Evolutionary conservation across 1,139 yeast species (phyloP).

Genomic region (Geotrichum restrictum): DNA sequence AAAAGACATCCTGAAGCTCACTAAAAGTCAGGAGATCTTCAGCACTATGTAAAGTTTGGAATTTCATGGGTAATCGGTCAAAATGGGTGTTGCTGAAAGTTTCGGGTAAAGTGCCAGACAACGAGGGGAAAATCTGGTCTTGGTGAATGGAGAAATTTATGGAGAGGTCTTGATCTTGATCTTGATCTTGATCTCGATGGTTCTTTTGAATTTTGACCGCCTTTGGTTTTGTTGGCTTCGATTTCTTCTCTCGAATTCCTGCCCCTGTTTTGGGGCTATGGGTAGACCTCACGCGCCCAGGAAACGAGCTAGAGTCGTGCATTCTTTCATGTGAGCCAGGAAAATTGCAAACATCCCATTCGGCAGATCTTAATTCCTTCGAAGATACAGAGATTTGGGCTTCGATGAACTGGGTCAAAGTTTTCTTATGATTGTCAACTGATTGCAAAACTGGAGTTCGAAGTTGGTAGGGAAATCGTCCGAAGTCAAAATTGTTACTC

Average conservation of each 20-base stretch:
- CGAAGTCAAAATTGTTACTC: background rate
- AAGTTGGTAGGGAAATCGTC: background rate
- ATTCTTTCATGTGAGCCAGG: background rate
- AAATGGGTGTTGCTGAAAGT: background rate
- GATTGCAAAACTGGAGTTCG: background rate
- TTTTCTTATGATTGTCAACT: background rate
- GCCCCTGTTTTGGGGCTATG: too few species aligned
- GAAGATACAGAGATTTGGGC: constrained; percentile 11
- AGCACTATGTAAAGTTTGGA: background rate
- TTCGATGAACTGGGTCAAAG: constrained; percentile 5
- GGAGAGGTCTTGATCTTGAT: too few species aligned
- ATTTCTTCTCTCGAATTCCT: background rate
- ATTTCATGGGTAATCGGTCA: background rate
- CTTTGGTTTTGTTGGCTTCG: too few species aligned
- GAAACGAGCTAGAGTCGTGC: too few species aligned
- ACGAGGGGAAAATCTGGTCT: too few species aligned
- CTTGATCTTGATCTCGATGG: too few species aligned
- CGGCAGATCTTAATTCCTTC: constrained; percentile 10
- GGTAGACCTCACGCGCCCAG: too few species aligned
- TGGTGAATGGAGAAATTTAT: too few species aligned
- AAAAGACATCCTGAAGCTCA: constrained; percentile 3
- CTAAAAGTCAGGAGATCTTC: constrained; percentile 2
- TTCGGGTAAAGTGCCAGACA: too few species aligned
- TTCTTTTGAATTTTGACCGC: background rate
- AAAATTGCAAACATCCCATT: constrained; percentile 1